phyloP scores from a whole-genome alignment of 139 green algal species.

The Picochlorum sp. region DNA sequence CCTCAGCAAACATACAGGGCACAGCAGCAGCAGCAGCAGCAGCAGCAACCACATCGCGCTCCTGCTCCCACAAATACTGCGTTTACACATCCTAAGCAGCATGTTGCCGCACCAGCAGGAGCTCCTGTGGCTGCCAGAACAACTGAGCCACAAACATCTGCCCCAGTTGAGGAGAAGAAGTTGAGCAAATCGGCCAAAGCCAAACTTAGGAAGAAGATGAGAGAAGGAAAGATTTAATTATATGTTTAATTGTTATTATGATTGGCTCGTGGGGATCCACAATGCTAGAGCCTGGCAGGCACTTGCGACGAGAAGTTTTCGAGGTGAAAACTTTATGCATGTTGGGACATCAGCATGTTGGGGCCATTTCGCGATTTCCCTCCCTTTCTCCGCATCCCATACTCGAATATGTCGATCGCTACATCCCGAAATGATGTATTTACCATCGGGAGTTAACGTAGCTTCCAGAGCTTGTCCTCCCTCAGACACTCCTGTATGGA shows the following conservation, averaged over 20 bases:
- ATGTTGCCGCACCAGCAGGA: neutral
- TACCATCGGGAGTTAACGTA: slow-evolving; percentile 65
- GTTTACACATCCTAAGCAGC: neutral
- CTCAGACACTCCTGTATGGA: slow-evolving; percentile 42
- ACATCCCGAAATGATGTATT: slow-evolving; percentile 68
- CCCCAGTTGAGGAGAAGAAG: slow-evolving; percentile 14
- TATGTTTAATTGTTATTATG: neutral
- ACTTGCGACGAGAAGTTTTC: slow-evolving; percentile 63
- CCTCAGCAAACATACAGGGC: neutral
- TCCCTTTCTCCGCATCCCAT: slow-evolving; percentile 47
- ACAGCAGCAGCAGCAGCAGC: neutral
- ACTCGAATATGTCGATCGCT: slow-evolving; percentile 55
- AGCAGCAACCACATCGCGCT: neutral
- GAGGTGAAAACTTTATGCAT: slow-evolving; percentile 59
- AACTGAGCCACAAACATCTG: slow-evolving; percentile 9
- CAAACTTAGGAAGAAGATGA: slow-evolving; percentile 35
- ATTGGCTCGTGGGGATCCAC: slow-evolving; percentile 57
- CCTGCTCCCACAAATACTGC: neutral
- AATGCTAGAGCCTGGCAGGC: slow-evolving; percentile 63
- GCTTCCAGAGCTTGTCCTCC: slow-evolving; percentile 50
- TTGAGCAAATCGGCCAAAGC: slow-evolving; percentile 25
- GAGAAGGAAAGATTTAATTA: slow-evolving; percentile 29
- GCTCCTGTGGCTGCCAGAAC: neutral
- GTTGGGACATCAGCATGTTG: slow-evolving; percentile 58
- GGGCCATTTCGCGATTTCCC: slow-evolving; percentile 49